Base-by-base conservation (phyloP, 73 alveolate species). In the Paramecium sexaurelia region DNA sequence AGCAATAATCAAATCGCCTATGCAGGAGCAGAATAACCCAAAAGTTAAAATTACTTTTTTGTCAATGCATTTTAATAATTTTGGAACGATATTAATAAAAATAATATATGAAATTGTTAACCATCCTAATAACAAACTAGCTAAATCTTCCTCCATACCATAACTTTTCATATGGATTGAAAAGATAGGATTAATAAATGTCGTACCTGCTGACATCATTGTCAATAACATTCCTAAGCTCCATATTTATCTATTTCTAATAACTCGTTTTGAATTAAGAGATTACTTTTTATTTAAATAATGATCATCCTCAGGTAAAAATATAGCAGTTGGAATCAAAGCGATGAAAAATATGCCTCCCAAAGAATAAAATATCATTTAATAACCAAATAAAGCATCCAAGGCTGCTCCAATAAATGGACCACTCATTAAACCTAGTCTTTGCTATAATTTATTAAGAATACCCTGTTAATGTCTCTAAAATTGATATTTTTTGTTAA, bases 151-250 rank as follows among this genome's bases (percentile, higher is more conserved):
- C 4, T 22, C 39, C 40, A 78, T 22, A 13, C 43, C 36, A 78
- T 41, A 78, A 10, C 43, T 17, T 78, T 45, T 17, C 90, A 78
- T 78, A 26, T 78, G 90, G 41, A 78, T 78, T 37, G 75, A 15
- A 29, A 41, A 78, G 8, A 78, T 33, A 26, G 90, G 90, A 41
- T 78, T 78, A 9, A 78, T 41, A 13, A 41, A 78, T 41, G 90
- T 78, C 5, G 90, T 78, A 29, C 90, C 90, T 41, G 90, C 90
- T 40, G 90, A 78, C 90, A 78, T 78, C 90, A 78, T 78, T 7
- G 90, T 43, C 17, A 78, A 78, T 78, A 78, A 61, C 41, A 78
- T 19, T 19, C 75, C 68, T 17, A 78, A 45, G 13, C 75, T 24
- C 68, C 68, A 45, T 22, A 78, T 22, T 45, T 45, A 78, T 41